Evolutionary conservation across 768 basidiomycete genomes (phyloP), one percentile per base, ranked within the genome.

Genomic region (Trametes coccinea): DNA sequence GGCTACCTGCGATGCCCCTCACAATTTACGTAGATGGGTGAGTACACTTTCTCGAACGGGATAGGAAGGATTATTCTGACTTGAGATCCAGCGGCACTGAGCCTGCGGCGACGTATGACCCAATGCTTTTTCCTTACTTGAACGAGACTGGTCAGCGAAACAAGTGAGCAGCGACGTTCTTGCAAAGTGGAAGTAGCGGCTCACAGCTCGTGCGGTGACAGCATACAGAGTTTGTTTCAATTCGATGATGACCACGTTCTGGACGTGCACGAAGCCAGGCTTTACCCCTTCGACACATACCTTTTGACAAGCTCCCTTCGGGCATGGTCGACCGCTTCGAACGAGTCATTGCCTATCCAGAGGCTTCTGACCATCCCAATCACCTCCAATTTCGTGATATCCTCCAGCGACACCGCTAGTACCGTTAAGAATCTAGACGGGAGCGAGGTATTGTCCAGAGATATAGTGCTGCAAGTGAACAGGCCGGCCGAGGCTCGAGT

Each of bases 251-350:
- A 82, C 62, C 80, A 85, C 67, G 78, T 79, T 39, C 76, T 85
- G 29, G 82, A 86, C 60, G 82, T 83, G 10, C 82, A 83, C 60
- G 71, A 80, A 69, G 80, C 81, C 11, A 79, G 76, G 9, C 67
- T 83, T 9, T 86, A 85, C 65, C 84, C 84, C 0, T 86, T 85
- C 69, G 84, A 86, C 68, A 79, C 75, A 0, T 86, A 86, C 66
- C 59, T 73, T 33, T 75, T 85, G 22, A 74, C 80, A 10, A 82
- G 75, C 68, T 82, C 80, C 34, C 58, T 85, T n/a, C 77, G 79
- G 1, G 79, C 77, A 3, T 65, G 74, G 27, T 71, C 73, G 2
- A 63, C 72, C 40, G 74, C 27, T 11, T 59, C 63, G 13, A 71
- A 81, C 45, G 68, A 34, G 73, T 76, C 3, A 48, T 82, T 22